Evolutionary conservation across 2,329 filamentous ascomycete genomes (phyloP), one percentile per base, ranked within the genome.

Genomic region (Diaporthe caulivora): DNA sequence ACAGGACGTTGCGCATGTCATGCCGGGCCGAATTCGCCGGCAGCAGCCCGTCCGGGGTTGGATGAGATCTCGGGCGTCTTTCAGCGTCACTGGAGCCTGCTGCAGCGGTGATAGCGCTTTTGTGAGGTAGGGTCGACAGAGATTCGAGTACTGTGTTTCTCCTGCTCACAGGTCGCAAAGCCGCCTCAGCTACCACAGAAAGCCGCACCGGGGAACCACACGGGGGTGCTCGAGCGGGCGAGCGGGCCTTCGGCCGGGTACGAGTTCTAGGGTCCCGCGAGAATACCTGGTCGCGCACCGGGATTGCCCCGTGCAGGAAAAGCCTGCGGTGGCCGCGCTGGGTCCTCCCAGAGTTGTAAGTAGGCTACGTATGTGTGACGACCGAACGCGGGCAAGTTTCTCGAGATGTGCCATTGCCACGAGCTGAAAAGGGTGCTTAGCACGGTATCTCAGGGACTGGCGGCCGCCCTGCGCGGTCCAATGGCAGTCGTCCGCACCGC

Each of bases 341-440:
- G 31, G 62, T 53, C 37, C 37, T 40, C 37, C 37, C 11, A 40
- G 13, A 9, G 37, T 40, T 10, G 37, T 40, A 13, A 10, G 37
- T 40, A 13, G 37, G 37, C 37, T 2, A 40, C 62, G 31, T 31
- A 24, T 65, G 44, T 24, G 21, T 40, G 37, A 13, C 37, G 37
- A 40, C 37, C n/a, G 31, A 51, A 53, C 31, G 8, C 13, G 47
- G 44, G 13, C 21, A 53, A 53, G 7, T 53, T 67, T 40, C 9
- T 67, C 31, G 62, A 67, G 47, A 37, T n/a, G 62, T 40, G 44
- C 29, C 42, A 40, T 67, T 67, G 44, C 62, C 62, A 67, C 62
- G 62, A 37, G 47, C 62, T 67, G 62, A 67, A 53, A 65, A 53
- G 40, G 31, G 21, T 34, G 62, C 44, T 40, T 37, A 53, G 26